Percentiles rank a stretch among this genome's conserved stretches.
Conservation (phyloP, 768 basidiomycete genomes). For the Termitomyces sp. region DNA sequence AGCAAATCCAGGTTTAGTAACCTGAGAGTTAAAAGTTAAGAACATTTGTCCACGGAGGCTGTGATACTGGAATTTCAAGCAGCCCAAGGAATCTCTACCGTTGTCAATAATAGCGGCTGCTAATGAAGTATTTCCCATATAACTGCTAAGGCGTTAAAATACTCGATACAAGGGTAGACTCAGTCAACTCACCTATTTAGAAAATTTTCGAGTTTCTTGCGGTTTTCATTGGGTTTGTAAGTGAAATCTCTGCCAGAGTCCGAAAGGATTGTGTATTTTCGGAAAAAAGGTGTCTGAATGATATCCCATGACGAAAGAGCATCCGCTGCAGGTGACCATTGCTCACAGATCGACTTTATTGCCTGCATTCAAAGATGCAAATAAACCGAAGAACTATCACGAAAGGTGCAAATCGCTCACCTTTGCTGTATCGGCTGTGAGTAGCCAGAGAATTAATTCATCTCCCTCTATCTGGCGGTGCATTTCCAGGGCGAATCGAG, state of each 20-base stretch:
- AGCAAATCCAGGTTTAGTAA: neutral
- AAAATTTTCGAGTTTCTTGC: neutral
- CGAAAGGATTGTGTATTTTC: neutral
- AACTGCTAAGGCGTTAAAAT: neutral
- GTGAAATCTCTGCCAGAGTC: neutral
- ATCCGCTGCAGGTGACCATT: neutral
- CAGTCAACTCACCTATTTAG: neutral
- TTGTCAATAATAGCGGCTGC: slow-evolving; percentile 2
- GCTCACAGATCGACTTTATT: neutral
- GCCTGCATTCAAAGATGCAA: neutral
- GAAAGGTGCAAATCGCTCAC: neutral
- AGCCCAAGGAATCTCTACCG: neutral
- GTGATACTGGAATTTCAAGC: neutral
- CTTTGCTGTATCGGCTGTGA: neutral
- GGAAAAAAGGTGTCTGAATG: neutral
- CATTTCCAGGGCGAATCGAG: neutral
- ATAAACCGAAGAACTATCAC: neutral
- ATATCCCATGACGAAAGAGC: neutral
- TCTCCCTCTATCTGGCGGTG: neutral
- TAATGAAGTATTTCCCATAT: slow-evolving; percentile 1
- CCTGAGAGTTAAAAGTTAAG: neutral
- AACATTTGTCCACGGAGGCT: slow-evolving; percentile 2
- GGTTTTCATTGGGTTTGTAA: neutral
- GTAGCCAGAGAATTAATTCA: slow-evolving; percentile 2
- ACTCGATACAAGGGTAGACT: neutral